Conservation (phyloP, 495 filamentous ascomycete genomes). For the Hypoxylon fuscum region DNA sequence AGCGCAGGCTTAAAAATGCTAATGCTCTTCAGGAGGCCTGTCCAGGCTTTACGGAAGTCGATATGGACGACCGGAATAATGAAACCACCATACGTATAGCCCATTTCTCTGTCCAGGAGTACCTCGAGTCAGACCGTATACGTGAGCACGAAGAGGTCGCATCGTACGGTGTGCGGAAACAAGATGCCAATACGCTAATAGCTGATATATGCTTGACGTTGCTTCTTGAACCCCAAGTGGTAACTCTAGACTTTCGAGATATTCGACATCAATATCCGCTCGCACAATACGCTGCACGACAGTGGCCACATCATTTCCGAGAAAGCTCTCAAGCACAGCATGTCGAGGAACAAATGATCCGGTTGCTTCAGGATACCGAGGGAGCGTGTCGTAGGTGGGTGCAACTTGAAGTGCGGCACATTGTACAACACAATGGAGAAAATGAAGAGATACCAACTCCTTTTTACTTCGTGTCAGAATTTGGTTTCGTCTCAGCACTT, state of each 20-base stretch:
- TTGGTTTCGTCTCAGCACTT: too few species aligned
- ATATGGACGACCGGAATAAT: neutral
- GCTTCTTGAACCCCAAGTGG: neutral
- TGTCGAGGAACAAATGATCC: neutral
- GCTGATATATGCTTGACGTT: neutral
- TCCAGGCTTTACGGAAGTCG: neutral
- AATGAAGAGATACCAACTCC: too few species aligned
- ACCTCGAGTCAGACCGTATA: neutral
- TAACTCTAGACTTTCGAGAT: neutral
- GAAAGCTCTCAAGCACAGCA: neutral
- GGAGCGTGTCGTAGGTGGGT: neutral
- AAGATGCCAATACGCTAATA: neutral
- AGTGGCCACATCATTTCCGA: neutral
- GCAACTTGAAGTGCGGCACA: too few species aligned
- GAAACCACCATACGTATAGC: neutral
- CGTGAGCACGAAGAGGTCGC: neutral
- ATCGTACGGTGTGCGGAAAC: neutral
- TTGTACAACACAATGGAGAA: too few species aligned
- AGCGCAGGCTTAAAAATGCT: neutral
- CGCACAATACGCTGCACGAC: neutral
- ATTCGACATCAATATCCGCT: neutral
- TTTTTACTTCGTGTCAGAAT: too few species aligned
- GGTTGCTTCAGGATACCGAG: neutral
- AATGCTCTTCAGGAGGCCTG: neutral
- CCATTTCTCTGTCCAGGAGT: neutral